Percentiles rank a stretch among this genome's conserved stretches.
These are phyloP conservation scores for Alternaria gansuensis DNA, from an alignment of 2,329 filamentous ascomycete genomes.

Conservation along the genomic window DNA sequence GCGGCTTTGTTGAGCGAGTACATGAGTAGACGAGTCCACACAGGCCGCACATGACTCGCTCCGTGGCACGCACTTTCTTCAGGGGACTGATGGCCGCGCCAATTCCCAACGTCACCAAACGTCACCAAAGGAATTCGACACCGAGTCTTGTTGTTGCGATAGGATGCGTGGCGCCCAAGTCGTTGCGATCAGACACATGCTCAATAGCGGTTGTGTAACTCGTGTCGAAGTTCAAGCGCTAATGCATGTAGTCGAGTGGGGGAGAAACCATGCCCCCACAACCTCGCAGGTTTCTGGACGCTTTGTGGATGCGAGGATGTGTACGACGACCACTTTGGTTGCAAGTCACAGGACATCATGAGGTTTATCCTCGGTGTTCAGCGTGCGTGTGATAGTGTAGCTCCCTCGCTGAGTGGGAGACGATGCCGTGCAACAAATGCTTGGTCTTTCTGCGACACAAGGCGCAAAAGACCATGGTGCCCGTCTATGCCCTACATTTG, in stretches of 20 bases:
- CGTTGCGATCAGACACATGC: neutral
- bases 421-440: slow-evolving; percentile 23
- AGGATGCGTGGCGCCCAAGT: neutral
- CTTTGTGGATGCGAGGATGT: slow-evolving; percentile 8
- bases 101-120: neutral
- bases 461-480: slow-evolving; percentile 1
- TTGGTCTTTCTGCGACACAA: neutral
- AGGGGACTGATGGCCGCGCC: neutral
- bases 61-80: neutral
- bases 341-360: neutral
- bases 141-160: neutral
- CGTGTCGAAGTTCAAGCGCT: slow-evolving; percentile 3
- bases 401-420: neutral
- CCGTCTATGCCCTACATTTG: neutral
- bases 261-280: slow-evolving; percentile 10
- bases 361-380: neutral
- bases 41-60: neutral
- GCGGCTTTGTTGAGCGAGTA: neutral
- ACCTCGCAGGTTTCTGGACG: slow-evolving; percentile 4
- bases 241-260: slow-evolving; percentile 12
- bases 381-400: slow-evolving; percentile 14
- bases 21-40: neutral
- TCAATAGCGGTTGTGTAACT: slow-evolving; percentile 8
- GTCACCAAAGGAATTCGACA: neutral
- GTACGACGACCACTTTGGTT: neutral